phyloP scores from a whole-genome alignment of 2,329 filamentous ascomycete genomes.

The Colletotrichum aenigma region DNA sequence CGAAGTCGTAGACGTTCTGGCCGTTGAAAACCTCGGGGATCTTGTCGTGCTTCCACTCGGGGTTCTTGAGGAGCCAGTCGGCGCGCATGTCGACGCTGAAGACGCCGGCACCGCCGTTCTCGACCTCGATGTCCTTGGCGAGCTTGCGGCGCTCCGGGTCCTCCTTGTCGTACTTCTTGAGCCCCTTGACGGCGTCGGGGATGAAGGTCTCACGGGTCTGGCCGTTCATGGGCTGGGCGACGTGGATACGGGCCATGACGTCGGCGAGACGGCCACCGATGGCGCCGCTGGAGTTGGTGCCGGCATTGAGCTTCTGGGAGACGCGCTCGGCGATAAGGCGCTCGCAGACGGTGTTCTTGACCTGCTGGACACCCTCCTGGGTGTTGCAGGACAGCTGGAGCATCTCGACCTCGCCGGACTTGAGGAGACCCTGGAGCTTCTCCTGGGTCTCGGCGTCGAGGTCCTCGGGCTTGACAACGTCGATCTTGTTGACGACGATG shows the following conservation, averaged over 20 bases:
- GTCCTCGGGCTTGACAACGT: slow-evolving; percentile 86
- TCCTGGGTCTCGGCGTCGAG: slow-evolving; percentile 79
- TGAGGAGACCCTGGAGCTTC: slow-evolving; percentile 79
- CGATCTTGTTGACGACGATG: slow-evolving; percentile 98
- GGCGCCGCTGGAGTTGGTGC: slow-evolving; percentile 76
- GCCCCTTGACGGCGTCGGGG: slow-evolving; percentile 79
- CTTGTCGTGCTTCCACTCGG: slow-evolving; percentile 95
- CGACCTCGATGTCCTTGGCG: slow-evolving; percentile 86
- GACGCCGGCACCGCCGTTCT: slow-evolving; percentile 93
- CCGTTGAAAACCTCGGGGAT: slow-evolving; percentile 94
- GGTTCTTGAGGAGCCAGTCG: slow-evolving; percentile 85
- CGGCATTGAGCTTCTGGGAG: slow-evolving; percentile 93
- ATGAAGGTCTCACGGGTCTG: slow-evolving; percentile 82
- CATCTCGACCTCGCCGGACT: slow-evolving; percentile 88
- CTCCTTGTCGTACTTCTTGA: slow-evolving; percentile 87
- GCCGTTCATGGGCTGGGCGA: slow-evolving; percentile 89
- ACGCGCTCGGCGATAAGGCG: slow-evolving; percentile 91
- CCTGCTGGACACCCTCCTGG: slow-evolving; percentile 88
- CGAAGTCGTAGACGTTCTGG: slow-evolving; percentile 96
- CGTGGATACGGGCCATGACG: slow-evolving; percentile 92
- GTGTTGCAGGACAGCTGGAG: slow-evolving; percentile 95
- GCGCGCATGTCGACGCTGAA: slow-evolving; percentile 92
- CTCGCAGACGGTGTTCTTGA: slow-evolving; percentile 95
- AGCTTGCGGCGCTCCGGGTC: slow-evolving; percentile 85
- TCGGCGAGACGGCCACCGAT: slow-evolving; percentile 85